Evolutionary conservation across 192 early-diverging fungal species (phyloP), one percentile per base, ranked within the genome.

Genomic region (Coemansia javaensis): DNA sequence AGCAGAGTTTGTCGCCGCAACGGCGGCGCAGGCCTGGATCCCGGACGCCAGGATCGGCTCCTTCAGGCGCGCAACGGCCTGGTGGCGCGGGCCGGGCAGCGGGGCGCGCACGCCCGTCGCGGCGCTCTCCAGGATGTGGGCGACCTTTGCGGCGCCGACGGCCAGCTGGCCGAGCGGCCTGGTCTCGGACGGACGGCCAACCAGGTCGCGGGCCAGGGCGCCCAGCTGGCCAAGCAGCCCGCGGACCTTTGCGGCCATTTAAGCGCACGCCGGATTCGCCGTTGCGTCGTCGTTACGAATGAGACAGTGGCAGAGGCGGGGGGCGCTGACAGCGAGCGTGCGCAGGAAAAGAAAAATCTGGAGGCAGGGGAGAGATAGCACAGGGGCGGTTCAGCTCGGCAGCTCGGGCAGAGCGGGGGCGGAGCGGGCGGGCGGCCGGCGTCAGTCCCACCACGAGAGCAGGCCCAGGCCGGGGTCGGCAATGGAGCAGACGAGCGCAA

Each of bases 381-480:
- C n/a, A n/a, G n/a, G n/a, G n/a, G n/a, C n/a, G n/a, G n/a, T n/a
- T n/a, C n/a, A n/a, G n/a, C n/a, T n/a, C n/a, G n/a, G n/a, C n/a
- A 15, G 36, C 21, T 32, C 32, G 2, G 1, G 2, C 10, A 11
- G 32, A 8, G 2, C 7, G 10, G 2, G 2, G 10, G 15, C 15
- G 3, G 15, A 14, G 33, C 15, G n/a, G n/a, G n/a, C n/a, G n/a
- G n/a, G n/a, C n/a, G n/a, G n/a, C n/a, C n/a, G n/a, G n/a, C n/a
- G n/a, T 32, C 20, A 45, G 24, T 49, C 40, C 86, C 87, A 89
- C 87, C 87, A 89, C 1, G 80, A 77, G 10, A 83, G 47, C 28
- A 86, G 55, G 16, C 87, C 87, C 15, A 89, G 70, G 17, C 87
- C 87, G 50, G 81, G 79, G 12, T 82, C 80, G 31, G 75, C 63